A percentile compares a stretch with the other conserved stretches of the same genome.
These are phyloP conservation scores for Scheffersomyces spartinae DNA, from an alignment of 805 yeast genomes.

Conservation along the genomic window DNA sequence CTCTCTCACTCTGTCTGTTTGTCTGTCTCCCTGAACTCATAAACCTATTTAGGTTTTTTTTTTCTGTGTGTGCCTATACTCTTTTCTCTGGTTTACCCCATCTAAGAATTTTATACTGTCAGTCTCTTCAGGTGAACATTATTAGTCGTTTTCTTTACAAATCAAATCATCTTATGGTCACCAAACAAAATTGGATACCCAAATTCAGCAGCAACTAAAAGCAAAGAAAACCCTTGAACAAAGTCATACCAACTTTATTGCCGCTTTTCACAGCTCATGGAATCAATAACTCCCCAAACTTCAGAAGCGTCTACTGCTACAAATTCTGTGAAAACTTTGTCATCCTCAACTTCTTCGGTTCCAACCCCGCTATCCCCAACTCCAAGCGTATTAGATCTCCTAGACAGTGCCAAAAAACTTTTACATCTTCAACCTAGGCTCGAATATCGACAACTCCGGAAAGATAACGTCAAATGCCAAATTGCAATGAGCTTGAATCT, in stretches of 20 bases:
- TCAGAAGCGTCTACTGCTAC: not conserved
- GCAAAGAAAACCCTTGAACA: conserved; percentile 1
- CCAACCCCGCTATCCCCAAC: conserved; percentile 15
- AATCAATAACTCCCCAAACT: not conserved
- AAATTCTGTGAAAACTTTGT: conserved; percentile 2
- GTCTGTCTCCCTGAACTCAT: too few species aligned
- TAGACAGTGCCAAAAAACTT: conserved; percentile 15
- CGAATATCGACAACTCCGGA: conserved; percentile 14
- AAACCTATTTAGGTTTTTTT: too few species aligned
- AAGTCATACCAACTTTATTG: not conserved
- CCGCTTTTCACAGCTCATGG: not conserved
- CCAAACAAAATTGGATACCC: too few species aligned
- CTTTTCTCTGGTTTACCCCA: too few species aligned
- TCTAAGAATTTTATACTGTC: too few species aligned
- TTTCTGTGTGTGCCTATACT: too few species aligned
- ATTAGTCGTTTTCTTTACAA: too few species aligned
- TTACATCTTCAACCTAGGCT: conserved; percentile 16
- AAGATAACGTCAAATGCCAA: conserved; percentile 10
- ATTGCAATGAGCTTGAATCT: not conserved
- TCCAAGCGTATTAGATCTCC: too few species aligned
- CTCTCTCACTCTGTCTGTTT: too few species aligned
- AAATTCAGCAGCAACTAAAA: too few species aligned
- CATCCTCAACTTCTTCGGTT: conserved; percentile 9
- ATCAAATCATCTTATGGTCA: too few species aligned
- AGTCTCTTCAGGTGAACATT: too few species aligned